Conservation (phyloP, 495 filamentous ascomycete genomes). For the Penicillium robsamsonii region DNA sequence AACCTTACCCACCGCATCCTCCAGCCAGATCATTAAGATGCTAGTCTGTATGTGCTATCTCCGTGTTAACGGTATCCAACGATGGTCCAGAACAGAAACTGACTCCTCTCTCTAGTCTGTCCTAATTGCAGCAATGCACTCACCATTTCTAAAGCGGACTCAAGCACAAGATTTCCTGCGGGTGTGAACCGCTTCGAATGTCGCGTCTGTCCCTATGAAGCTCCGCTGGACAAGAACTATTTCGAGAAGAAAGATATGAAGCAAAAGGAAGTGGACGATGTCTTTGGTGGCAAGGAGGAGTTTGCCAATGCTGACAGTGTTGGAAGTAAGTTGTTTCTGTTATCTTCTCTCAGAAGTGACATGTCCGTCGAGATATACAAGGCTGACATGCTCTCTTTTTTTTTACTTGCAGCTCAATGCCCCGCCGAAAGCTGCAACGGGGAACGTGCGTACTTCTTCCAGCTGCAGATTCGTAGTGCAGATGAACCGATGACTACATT, state of each 20-base stretch:
- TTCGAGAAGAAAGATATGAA: slow-evolving; percentile 71
- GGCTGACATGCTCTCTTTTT: background rate
- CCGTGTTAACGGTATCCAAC: background rate
- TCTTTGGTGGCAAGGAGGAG: slow-evolving; percentile 80
- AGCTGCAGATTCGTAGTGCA: slow-evolving; percentile 95
- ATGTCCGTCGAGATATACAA: background rate
- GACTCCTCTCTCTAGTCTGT: slow-evolving; percentile 62
- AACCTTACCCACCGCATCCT: background rate
- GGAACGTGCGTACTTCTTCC: slow-evolving; percentile 83
- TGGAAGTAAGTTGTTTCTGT: slow-evolving; percentile 47
- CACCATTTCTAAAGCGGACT: slow-evolving; percentile 59
- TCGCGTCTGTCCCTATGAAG: slow-evolving; percentile 89
- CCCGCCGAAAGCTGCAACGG: slow-evolving; percentile 71
- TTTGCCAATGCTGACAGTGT: slow-evolving; percentile 90
- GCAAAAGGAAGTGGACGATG: slow-evolving; percentile 83
- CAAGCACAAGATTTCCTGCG: slow-evolving; percentile 42
- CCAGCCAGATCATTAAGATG: slow-evolving; percentile 26
- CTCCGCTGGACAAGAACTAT: slow-evolving; percentile 65
- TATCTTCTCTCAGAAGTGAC: slow-evolving; percentile 7
- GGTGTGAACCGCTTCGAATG: slow-evolving; percentile 81
- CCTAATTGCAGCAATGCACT: slow-evolving; percentile 90
- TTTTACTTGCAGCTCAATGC: slow-evolving; percentile 61
- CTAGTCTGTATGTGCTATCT: slow-evolving; percentile 39
- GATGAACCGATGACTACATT: slow-evolving; percentile 99
- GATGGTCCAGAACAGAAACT: slow-evolving; percentile 16